Percentiles rank a stretch among this genome's conserved stretches.
These are phyloP conservation scores for Francoa sonchifolia DNA, from an alignment of 441 rosid species.

Conservation along the genomic window DNA sequence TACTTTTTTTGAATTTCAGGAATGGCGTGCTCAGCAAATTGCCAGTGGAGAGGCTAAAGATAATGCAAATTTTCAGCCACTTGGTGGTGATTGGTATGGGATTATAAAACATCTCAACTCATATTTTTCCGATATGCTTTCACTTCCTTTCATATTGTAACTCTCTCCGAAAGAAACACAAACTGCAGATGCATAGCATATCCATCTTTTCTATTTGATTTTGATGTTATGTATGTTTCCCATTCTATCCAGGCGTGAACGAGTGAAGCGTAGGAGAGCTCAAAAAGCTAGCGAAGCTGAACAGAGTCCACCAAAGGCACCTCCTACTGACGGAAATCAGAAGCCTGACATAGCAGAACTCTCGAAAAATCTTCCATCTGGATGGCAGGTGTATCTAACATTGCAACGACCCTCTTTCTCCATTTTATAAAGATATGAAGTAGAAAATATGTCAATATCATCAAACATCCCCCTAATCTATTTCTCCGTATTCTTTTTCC, in stretches of 20 bases:
- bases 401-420: no score
- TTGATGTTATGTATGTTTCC: not conserved
- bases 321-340: conserved; percentile 18
- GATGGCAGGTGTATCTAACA: conserved; percentile 49
- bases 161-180: not conserved
- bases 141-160: not conserved
- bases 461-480: not conserved
- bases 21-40: conserved; percentile 78
- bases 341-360: conserved; percentile 35
- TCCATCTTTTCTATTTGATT: not conserved
- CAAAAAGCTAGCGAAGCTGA: conserved; percentile 36
- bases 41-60: conserved; percentile 87
- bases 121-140: not conserved
- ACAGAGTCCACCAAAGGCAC: conserved; percentile 12
- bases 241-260: conserved; percentile 52
- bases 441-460: not conserved
- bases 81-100: conserved; percentile 85
- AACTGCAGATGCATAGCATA: not conserved
- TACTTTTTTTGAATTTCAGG: conserved; percentile 27
- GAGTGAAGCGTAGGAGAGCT: conserved; percentile 76
- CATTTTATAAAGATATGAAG: not conserved
- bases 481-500: not conserved
- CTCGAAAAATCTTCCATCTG: conserved; percentile 38
- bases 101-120: not conserved
- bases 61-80: conserved; percentile 94